phyloP scores from a whole-genome alignment of 305 asterid genomes.

The Fraxinus greggii region DNA sequence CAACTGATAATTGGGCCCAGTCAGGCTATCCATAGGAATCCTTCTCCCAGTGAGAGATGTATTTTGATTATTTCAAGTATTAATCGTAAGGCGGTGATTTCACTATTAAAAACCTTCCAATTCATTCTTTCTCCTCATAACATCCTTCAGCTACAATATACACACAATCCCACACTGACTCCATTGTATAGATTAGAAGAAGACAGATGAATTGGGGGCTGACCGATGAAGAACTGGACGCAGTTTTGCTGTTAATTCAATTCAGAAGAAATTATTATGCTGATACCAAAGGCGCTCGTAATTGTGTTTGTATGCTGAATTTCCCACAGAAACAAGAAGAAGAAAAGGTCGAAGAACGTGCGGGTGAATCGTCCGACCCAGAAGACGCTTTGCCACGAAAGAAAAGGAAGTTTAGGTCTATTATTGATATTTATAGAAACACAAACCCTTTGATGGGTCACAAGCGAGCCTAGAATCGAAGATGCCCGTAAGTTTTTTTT shows the following conservation, averaged over 20 bases:
- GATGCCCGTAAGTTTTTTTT: not conserved
- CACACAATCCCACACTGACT: not conserved
- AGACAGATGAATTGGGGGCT: conserved; percentile 37
- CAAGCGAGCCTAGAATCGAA: conserved; percentile 30
- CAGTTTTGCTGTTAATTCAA: conserved; percentile 42
- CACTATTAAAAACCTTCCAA: not conserved
- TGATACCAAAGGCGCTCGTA: not conserved
- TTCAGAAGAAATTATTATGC: conserved; percentile 30
- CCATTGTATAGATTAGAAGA: not conserved
- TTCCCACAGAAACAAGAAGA: conserved; percentile 11
- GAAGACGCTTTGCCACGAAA: conserved; percentile 34
- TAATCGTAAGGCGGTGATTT: not conserved
- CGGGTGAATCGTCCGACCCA: conserved; percentile 27
- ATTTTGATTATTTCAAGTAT: not conserved
- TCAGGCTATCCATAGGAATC: not conserved
- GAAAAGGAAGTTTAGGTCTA: conserved; percentile 31
- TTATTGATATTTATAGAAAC: conserved; percentile 30
- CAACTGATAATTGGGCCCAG: not conserved
- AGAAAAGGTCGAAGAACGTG: conserved; percentile 25
- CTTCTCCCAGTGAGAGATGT: not conserved
- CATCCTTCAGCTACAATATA: not conserved
- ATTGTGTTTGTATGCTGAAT: conserved; percentile 22
- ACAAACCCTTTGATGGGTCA: conserved; percentile 27
- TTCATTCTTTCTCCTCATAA: not conserved
- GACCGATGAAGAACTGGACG: conserved; percentile 39